Evolutionary conservation across 2,329 filamentous ascomycete genomes (phyloP).

Genomic region (Didymosphaeria variabile): DNA sequence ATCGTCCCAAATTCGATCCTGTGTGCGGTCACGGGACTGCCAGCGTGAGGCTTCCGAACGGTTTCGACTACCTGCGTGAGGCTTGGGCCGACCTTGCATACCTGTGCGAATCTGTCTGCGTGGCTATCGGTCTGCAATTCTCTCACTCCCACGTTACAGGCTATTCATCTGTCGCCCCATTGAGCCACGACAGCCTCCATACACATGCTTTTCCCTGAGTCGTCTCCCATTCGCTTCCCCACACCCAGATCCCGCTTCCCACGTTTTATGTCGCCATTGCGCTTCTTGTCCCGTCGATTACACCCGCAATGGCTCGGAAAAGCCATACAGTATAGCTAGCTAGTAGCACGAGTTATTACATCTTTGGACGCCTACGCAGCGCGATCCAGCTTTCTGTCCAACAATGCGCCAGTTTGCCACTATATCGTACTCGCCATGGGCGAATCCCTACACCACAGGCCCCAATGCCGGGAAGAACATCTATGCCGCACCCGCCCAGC

Average conservation of each 20-base stretch:
- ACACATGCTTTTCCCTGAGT: constrained; percentile 36
- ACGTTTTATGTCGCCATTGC: constrained; percentile 49
- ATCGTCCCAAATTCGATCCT: constrained; percentile 28
- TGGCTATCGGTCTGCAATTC: constrained; percentile 43
- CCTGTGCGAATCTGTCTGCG: constrained; percentile 37
- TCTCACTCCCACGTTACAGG: constrained; percentile 37
- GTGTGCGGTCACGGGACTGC: constrained; percentile 39
- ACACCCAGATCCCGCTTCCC: constrained; percentile 42
- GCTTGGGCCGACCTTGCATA: constrained; percentile 26
- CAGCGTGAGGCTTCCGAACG: constrained; percentile 44
- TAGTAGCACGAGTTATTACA: constrained; percentile 42
- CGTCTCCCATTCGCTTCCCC: constrained; percentile 47
- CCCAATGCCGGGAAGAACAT: constrained; percentile 27
- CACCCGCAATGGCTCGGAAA: constrained; percentile 41
- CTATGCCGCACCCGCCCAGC: constrained; percentile 26
- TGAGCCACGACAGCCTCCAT: constrained; percentile 40
- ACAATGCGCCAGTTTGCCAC: constrained; percentile 43
- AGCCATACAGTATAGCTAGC: constrained; percentile 42
- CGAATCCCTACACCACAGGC: constrained; percentile 37
- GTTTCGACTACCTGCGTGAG: constrained; percentile 37
- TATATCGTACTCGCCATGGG: constrained; percentile 47
- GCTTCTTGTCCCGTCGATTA: constrained; percentile 35
- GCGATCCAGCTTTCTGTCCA: constrained; percentile 30
- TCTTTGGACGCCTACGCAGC: constrained; percentile 29
- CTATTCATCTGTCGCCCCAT: constrained; percentile 33